Conservation (phyloP, 345 rosid genomes). For the Aquilaria yunnanensis region DNA sequence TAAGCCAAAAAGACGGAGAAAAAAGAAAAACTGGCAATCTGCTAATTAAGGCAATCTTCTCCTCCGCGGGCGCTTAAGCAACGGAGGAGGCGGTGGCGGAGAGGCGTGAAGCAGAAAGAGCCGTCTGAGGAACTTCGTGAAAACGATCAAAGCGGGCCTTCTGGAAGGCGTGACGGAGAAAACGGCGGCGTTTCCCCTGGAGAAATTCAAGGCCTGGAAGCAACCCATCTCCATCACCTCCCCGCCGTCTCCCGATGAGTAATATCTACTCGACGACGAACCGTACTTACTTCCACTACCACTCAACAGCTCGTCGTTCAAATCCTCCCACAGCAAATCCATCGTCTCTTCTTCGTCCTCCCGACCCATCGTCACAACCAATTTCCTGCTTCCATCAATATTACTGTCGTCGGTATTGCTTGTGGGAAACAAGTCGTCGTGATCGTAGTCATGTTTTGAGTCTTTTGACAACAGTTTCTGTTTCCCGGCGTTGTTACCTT, state of each 20-base stretch:
- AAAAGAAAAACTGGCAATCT: neutral
- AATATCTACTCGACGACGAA: no score
- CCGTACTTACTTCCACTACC: slow-evolving; percentile 3
- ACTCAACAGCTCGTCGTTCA: slow-evolving; percentile 47
- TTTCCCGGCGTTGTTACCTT: slow-evolving; percentile 6
- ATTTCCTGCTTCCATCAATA: slow-evolving; percentile 11
- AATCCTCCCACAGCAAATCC: slow-evolving; percentile 91
- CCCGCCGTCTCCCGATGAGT: slow-evolving; percentile 7
- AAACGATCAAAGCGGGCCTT: slow-evolving; percentile 31
- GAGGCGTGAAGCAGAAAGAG: slow-evolving; percentile 42
- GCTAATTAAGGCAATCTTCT: neutral
- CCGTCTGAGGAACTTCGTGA: slow-evolving; percentile 49
- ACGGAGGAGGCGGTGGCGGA: slow-evolving; percentile 21
- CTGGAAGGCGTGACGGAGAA: slow-evolving; percentile 13
- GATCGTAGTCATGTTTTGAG: neutral
- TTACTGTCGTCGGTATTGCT: neutral
- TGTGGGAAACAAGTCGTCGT: neutral
- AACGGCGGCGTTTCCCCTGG: slow-evolving; percentile 18
- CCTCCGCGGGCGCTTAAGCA: slow-evolving; percentile 27
- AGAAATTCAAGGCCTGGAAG: slow-evolving; percentile 22
- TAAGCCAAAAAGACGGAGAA: neutral
- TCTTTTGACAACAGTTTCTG: slow-evolving; percentile 7
- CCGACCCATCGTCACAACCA: neutral
- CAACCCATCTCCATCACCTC: slow-evolving; percentile 22
- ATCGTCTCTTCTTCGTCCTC: slow-evolving; percentile 46